Conservation (phyloP, 2,329 filamentous ascomycete genomes). For the Paraphoma sp. region DNA sequence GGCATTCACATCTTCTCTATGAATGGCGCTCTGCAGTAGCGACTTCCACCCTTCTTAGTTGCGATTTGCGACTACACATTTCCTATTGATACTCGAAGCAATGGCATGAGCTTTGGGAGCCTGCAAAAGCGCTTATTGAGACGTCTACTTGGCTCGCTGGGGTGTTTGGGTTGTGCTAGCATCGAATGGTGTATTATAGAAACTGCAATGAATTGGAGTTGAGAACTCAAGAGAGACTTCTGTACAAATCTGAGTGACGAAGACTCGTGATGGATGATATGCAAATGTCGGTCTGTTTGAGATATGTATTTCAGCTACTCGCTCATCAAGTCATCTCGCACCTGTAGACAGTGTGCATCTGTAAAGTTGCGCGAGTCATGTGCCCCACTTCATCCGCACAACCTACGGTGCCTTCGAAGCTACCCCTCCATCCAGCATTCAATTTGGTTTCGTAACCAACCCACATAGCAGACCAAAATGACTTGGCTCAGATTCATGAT, state of each 20-base stretch:
- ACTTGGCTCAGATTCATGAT: not conserved
- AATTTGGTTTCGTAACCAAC: too few relatives aligned
- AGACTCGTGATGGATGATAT: too few relatives aligned
- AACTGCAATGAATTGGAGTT: constrained; percentile 17
- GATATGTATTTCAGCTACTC: not conserved
- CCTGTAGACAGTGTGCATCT: too few relatives aligned
- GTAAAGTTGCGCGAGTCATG: constrained; percentile 2
- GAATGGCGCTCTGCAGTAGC: constrained; percentile 30
- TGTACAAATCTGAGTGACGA: not conserved
- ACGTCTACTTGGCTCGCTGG: constrained; percentile 13
- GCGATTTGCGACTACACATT: not conserved
- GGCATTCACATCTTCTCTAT: constrained; percentile 10
- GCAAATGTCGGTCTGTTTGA: too few relatives aligned
- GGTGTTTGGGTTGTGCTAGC: constrained; percentile 15
- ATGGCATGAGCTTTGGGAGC: constrained; percentile 5
- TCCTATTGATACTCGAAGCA: constrained; percentile 1
- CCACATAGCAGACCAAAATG: too few relatives aligned
- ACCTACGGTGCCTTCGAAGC: not conserved
- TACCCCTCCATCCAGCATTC: not conserved
- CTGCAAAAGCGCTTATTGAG: constrained; percentile 26
- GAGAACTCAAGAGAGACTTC: not conserved
- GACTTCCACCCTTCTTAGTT: constrained; percentile 12
- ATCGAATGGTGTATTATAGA: constrained; percentile 45
- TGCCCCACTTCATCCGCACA: not conserved
- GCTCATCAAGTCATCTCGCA: not conserved